Percentiles rank a stretch among this genome's conserved stretches.
Evolutionary conservation across 176 grass and related monocot genomes (phyloP).

Genomic region (Eremochloa ophiuroides): DNA sequence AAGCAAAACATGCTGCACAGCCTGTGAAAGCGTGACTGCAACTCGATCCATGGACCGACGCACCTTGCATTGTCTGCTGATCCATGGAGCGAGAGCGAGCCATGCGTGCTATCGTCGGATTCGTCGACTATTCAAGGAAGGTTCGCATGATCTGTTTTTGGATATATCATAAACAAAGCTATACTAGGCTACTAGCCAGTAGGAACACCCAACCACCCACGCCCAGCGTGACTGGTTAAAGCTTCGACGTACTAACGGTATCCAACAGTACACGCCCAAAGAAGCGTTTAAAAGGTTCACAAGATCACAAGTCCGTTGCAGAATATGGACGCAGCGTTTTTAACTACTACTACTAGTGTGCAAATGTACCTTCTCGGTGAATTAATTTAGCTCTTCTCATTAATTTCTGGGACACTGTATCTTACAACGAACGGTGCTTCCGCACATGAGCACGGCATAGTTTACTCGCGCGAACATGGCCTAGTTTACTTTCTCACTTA

Average conservation of each 20-base stretch:
- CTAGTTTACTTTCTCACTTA: constrained; percentile 29
- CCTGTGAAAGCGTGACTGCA: constrained; percentile 14
- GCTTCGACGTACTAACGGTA: constrained; percentile 36
- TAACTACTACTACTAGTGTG: neutral
- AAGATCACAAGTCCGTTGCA: neutral
- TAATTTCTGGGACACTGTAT: constrained; percentile 7
- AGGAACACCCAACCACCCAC: constrained; percentile 14
- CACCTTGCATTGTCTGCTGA: neutral
- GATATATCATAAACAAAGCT: neutral
- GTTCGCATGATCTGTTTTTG: constrained; percentile 11
- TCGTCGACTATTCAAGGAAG: neutral
- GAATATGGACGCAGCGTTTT: neutral
- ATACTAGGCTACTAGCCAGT: too few relatives aligned
- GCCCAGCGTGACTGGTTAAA: neutral
- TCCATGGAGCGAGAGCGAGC: neutral
- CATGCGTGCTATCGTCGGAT: neutral
- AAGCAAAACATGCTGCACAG: constrained; percentile 7
- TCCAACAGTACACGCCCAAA: neutral
- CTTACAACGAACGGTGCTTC: constrained; percentile 8
- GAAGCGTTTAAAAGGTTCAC: neutral
- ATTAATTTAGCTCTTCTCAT: neutral
- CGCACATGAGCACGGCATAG: constrained; percentile 38
- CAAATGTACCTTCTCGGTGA: neutral
- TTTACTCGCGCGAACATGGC: constrained; percentile 46
- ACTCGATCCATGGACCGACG: constrained; percentile 21